Evolutionary conservation across 768 basidiomycete species (phyloP).

Genomic region (Dacryopinax spathularia): DNA sequence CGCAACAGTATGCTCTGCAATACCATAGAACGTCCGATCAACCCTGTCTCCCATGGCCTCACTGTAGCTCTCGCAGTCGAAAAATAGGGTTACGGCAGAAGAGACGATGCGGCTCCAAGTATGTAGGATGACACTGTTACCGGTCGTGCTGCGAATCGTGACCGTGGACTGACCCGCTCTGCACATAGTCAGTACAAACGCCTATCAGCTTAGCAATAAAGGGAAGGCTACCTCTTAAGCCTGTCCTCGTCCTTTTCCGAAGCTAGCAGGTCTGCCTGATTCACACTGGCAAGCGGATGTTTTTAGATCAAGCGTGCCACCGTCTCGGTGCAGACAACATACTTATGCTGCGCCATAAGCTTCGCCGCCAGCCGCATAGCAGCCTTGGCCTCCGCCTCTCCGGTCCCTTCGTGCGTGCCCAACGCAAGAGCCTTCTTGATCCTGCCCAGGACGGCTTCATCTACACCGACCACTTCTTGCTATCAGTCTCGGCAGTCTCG

Average conservation of each 20-base stretch:
- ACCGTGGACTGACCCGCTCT: constrained; percentile 16
- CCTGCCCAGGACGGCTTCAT: neutral
- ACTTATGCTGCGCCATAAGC: constrained; percentile 20
- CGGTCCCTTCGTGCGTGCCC: constrained; percentile 5
- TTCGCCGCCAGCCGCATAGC: constrained; percentile 16
- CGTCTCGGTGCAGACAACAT: neutral
- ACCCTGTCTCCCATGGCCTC: constrained; percentile 5
- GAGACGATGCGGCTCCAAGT: constrained; percentile 10
- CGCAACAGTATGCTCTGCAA: constrained; percentile 20
- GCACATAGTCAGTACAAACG: neutral
- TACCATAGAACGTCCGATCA: constrained; percentile 19
- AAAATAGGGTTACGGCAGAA: constrained; percentile 17
- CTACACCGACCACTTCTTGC: neutral
- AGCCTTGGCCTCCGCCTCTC: constrained; percentile 3
- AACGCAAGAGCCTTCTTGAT: constrained; percentile 7
- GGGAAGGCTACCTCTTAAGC: constrained; percentile 16
- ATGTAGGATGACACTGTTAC: constrained; percentile 8
- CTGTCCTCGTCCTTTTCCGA: constrained; percentile 18
- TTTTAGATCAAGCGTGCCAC: neutral
- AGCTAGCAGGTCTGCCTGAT: constrained; percentile 21
- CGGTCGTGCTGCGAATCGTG: constrained; percentile 12
- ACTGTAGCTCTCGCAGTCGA: constrained; percentile 19
- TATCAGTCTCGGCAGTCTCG: neutral
- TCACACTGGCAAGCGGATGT: constrained; percentile 13
- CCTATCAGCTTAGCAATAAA: neutral